Conservation (phyloP, 495 filamentous ascomycete species). For the Daldinia bambusicola region DNA sequence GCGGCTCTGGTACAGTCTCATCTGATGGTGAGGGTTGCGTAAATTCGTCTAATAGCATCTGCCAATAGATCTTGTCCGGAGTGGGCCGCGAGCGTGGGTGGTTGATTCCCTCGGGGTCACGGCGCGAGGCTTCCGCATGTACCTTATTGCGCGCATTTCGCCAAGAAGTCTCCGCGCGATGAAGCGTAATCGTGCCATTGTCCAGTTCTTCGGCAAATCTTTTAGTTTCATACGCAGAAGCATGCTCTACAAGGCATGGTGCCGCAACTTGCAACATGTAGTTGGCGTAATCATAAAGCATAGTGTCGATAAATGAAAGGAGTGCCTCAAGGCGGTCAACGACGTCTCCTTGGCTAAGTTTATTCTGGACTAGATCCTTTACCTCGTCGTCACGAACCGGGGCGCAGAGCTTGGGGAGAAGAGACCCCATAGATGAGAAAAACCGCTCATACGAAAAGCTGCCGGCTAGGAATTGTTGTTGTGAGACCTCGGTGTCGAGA, state of each 20-base stretch:
- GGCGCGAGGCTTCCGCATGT: constrained; percentile 73
- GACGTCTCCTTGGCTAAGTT: constrained; percentile 73
- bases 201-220: constrained; percentile 77
- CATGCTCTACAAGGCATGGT: constrained; percentile 82
- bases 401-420: constrained; percentile 94
- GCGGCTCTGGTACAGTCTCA: constrained; percentile 80
- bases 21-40: constrained; percentile 60
- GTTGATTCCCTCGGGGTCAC: constrained; percentile 75
- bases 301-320: constrained; percentile 85
- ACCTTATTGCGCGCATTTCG: constrained; percentile 72
- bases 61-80: constrained; percentile 80
- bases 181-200: constrained; percentile 65
- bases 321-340: constrained; percentile 86
- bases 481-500: constrained; percentile 81
- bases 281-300: constrained; percentile 96
- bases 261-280: constrained; percentile 86
- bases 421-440: constrained; percentile 86
- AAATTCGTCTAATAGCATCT: constrained; percentile 71
- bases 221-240: constrained; percentile 80
- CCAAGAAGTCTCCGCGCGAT: constrained; percentile 78
- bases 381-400: constrained; percentile 89
- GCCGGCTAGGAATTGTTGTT: constrained; percentile 78
- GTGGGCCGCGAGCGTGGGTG: constrained; percentile 64
- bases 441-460: constrained; percentile 94
- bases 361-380: constrained; percentile 78